These are phyloP conservation scores for Rhododendron ovatum DNA, from an alignment of 148 eudicot genomes.

Conservation along the genomic window DNA sequence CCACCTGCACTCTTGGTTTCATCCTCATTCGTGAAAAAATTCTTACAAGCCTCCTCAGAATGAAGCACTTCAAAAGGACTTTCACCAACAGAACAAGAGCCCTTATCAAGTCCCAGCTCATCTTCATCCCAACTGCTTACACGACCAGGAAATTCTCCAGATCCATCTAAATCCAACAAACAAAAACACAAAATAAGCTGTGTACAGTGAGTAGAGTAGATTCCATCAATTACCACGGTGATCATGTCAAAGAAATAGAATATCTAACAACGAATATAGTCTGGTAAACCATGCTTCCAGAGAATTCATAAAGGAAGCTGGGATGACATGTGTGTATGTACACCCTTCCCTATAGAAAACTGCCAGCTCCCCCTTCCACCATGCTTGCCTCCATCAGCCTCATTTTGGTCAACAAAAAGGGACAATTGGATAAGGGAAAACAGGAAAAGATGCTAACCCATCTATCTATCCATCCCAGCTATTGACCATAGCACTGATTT, in stretches of 20 bases:
- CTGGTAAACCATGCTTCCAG: not conserved
- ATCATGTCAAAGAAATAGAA: not conserved
- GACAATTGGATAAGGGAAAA: not conserved
- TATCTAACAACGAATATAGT: not conserved
- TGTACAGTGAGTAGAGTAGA: not conserved
- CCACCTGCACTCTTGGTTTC: conserved; percentile 12
- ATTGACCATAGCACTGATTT: not conserved
- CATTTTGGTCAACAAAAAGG: not conserved
- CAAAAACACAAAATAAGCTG: not conserved
- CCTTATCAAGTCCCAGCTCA: conserved; percentile 21
- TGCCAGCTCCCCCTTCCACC: not conserved
- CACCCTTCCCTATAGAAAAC: not conserved
- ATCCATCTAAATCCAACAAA: conserved; percentile 40
- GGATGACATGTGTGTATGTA: not conserved
- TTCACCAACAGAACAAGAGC: conserved; percentile 14
- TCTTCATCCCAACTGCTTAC: conserved; percentile 47
- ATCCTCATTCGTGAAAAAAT: conserved; percentile 20
- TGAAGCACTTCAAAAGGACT: conserved; percentile 16
- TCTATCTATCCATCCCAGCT: not conserved
- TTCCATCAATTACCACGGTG: not conserved
- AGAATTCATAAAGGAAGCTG: not conserved
- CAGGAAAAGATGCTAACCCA: not conserved
- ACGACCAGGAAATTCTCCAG: conserved; percentile 31
- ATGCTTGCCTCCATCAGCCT: not conserved
- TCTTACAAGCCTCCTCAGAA: conserved; percentile 24